phyloP scores from a whole-genome alignment of 169 alveolate species.

The Babesia caballi region DNA sequence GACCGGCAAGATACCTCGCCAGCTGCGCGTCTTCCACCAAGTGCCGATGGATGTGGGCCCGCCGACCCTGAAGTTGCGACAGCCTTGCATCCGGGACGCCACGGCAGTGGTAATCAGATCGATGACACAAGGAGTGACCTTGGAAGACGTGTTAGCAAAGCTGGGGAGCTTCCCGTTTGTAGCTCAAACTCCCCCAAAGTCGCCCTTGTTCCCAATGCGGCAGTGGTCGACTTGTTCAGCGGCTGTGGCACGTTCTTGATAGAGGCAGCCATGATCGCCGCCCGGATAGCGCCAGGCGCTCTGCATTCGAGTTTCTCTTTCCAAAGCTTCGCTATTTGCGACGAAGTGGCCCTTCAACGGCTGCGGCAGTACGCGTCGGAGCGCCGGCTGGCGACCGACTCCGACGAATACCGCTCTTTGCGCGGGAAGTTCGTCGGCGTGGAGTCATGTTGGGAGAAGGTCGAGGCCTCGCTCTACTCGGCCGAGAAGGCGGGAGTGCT shows the following conservation, averaged over 20 bases:
- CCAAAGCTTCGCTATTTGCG: slow-evolving; percentile 11
- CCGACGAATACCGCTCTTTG: slow-evolving; percentile 14
- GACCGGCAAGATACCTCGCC: no score
- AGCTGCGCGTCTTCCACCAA: no score
- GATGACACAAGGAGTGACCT: no score
- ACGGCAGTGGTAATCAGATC: no score
- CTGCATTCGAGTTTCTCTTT: slow-evolving; percentile 6
- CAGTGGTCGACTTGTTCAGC: slow-evolving; percentile 26
- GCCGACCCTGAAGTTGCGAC: no score
- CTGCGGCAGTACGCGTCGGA: slow-evolving; percentile 9
- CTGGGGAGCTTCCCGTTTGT: no score
- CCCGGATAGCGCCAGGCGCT: slow-evolving; percentile 47
- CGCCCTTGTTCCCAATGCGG: neutral
- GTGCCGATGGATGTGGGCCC: neutral
- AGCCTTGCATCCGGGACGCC: no score
- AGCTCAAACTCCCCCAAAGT: no score
- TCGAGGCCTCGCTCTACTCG: slow-evolving; percentile 40
- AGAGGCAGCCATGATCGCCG: slow-evolving; percentile 51
- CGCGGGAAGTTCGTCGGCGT: slow-evolving; percentile 31
- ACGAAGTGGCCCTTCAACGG: neutral
- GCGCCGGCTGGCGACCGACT: neutral
- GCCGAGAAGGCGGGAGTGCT: slow-evolving; percentile 60
- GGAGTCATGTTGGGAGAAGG: slow-evolving; percentile 62
- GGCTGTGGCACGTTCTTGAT: slow-evolving; percentile 57
- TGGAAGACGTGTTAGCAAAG: no score